Evolutionary conservation across 169 alveolate species (phyloP), one percentile per base, ranked within the genome.

Genomic region (Plasmodium knowlesi): DNA sequence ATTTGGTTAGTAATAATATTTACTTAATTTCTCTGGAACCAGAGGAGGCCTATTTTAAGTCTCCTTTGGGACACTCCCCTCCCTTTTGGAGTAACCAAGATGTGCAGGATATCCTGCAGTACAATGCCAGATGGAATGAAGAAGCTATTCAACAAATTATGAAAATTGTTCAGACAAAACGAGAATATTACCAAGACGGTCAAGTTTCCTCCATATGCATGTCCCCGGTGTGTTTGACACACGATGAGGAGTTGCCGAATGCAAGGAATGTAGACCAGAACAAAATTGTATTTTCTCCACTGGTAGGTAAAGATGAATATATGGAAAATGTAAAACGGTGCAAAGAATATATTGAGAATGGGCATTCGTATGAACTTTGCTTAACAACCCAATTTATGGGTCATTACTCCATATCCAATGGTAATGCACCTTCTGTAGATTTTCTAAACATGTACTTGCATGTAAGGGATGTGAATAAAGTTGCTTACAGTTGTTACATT

Each of bases 291-390:
- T 79, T 92, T 61, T 10, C 9, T 19, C 70, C 83, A 0, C 8
- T 43, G 78, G 53, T 70, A 41, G 39, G 30, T 12, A 53, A 25
- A 72, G 70, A 88, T 19, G 19, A 57, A 50, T 85, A 85, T 53
- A 85, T 85, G 10, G 86, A 85, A 74, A 85, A 85, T 85, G 79
- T 85, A 16, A 84, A 53, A 84, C 74, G 41, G 53, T 86, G 94
- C 54, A 82, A 83, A 73, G 85, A 90, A 34, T 46, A 81, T 10
- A 93, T 95, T 25, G 84, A 22, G 32, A 46, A 61, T 9, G 97
- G 97, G 4, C 81, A 84, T 28, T 81, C 95, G 10, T 95, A 95
- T 70, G 97, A 95, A 71, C 94, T 93, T 16, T 95, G 96, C 67
- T 88, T 95, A 67, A 95, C 97, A 1, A 94, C 92, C 39, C 71